These are phyloP conservation scores for Elaeis guineensis DNA, from an alignment of 176 grass and related monocot species.

Conservation along the genomic window DNA sequence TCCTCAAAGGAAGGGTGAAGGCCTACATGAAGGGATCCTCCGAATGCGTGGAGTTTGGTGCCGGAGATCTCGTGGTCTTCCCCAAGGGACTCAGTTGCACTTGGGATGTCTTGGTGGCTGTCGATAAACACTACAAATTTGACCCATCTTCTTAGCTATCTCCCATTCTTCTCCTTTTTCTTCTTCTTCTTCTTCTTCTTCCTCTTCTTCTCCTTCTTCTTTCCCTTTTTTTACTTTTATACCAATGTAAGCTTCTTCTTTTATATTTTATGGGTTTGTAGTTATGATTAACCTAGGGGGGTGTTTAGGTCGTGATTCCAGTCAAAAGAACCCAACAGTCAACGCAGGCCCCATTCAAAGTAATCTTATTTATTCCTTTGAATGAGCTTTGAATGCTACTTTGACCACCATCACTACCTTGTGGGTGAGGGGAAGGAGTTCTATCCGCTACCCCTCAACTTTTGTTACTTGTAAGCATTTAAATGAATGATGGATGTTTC, in stretches of 20 bases:
- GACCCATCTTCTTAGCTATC: slow-evolving; percentile 41
- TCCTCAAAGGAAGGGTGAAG: slow-evolving; percentile 72
- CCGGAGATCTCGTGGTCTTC: slow-evolving; percentile 84
- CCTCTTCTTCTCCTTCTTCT: too few species aligned
- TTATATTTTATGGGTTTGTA: not conserved
- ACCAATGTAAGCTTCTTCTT: not conserved
- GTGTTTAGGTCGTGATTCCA: not conserved
- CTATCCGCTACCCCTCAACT: not conserved
- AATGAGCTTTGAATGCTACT: not conserved
- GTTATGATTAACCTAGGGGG: not conserved
- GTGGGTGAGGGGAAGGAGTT: not conserved
- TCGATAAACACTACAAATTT: slow-evolving; percentile 95
- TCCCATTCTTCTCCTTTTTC: not conserved
- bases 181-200: too few species aligned
- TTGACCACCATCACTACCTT: not conserved
- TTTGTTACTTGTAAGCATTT: not conserved
- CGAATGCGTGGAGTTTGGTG: slow-evolving; percentile 75
- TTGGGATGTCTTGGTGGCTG: slow-evolving; percentile 69
- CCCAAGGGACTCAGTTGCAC: slow-evolving; percentile 88
- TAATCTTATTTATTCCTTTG: slow-evolving; percentile 1
- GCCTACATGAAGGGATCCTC: slow-evolving; percentile 65
- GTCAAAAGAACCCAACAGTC: slow-evolving; percentile 1
- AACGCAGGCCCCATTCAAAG: slow-evolving; percentile 3
- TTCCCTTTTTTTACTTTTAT: not conserved
- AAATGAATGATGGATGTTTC: not conserved